Base-by-base conservation (phyloP, 2,329 filamentous ascomycete species). In the Diaporthe vexans region DNA sequence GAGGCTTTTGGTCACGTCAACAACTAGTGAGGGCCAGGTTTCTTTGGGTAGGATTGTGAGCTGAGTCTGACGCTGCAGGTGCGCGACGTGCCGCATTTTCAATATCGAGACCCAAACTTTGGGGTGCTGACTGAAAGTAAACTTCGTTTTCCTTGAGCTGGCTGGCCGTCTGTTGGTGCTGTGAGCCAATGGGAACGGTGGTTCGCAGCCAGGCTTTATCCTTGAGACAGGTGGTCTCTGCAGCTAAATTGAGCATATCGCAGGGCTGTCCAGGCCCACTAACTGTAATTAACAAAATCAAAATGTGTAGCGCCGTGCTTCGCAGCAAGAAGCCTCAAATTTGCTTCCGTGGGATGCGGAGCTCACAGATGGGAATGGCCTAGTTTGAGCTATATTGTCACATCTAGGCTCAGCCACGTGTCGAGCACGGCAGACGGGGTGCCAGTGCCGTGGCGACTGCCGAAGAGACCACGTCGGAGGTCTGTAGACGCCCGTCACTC, bases 21-120 rank as follows among this genome's bases (percentile, higher is more conserved):
- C 24, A 51, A 70, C 59, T 40, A 40, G 9, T 35, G 37, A 63
- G 33, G 37, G 37, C 35, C 29, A 51, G 46, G 35, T 24, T 56
- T 35, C 19, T 26, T 71, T 57, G 73, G 73, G 71, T 73, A 56
- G 63, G 61, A 73, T 73, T 75, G 43, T 58, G 61, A 56, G 70
- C 56, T 40, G 54, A 54, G 56, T 67, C 63, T 75, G 71, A 52
- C 63, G 24, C 43, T 72, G 73, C 26, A 51, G 33, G 48, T 43
- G 29, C 58, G 56, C 54, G 61, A 73, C 40, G 40, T 72, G 56
- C 70, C 61, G 61, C 56, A 69, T 29, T 37, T 68, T 70, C 65
- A 73, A 75, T 75, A 63, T 63, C 71, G 63, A 33, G 71, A 70
- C 46, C 71, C 71, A 71, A 57, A 75, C 63, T 74, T 74, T 58